Percentiles rank a stretch among this genome's conserved stretches.
These are phyloP conservation scores for Trichothecium sympodiale DNA, from an alignment of 2,329 filamentous ascomycete genomes.

Conservation along the genomic window DNA sequence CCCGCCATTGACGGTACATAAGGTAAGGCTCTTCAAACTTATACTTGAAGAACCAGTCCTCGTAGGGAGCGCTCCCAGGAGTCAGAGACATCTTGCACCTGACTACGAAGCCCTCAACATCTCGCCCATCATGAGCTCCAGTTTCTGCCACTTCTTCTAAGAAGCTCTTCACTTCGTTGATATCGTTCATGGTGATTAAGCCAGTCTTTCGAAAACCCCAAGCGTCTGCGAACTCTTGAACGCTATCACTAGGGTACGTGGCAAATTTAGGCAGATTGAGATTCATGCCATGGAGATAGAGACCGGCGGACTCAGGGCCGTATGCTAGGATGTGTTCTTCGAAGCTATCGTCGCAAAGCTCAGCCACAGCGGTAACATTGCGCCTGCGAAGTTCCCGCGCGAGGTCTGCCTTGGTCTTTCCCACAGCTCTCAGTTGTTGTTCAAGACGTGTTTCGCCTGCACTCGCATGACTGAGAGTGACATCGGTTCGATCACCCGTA, in stretches of 20 bases:
- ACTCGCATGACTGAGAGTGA: constrained; percentile 66
- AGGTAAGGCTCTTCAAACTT: constrained; percentile 98
- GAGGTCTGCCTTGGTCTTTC: constrained; percentile 69
- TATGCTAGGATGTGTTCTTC: constrained; percentile 97
- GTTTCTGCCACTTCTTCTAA: constrained; percentile 78
- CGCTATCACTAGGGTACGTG: constrained; percentile 72
- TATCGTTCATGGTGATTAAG: constrained; percentile 64
- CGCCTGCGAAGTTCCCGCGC: constrained; percentile 63
- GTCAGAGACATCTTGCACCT: constrained; percentile 64
- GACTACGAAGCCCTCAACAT: constrained; percentile 95
- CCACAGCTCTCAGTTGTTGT: constrained; percentile 63
- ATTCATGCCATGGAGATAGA: constrained; percentile 95
- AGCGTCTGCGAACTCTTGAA: constrained; percentile 77
- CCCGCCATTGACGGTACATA: constrained; percentile 98
- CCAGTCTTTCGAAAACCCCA: constrained; percentile 94
- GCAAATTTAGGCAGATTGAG: constrained; percentile 86
- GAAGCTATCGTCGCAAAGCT: constrained; percentile 91
- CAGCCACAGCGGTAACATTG: constrained; percentile 90
- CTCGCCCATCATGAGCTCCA: constrained; percentile 78
- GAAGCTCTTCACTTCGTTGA: constrained; percentile 65
- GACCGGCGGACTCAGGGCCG: constrained; percentile 66
- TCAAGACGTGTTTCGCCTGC: constrained; percentile 77
- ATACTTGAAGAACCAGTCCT: constrained; percentile 99
- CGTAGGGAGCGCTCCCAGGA: constrained; percentile 41
- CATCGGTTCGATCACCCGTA: constrained; percentile 66